These are phyloP conservation scores for Hypoxylon sp. DNA, from an alignment of 2,329 filamentous ascomycete species.

Conservation along the genomic window DNA sequence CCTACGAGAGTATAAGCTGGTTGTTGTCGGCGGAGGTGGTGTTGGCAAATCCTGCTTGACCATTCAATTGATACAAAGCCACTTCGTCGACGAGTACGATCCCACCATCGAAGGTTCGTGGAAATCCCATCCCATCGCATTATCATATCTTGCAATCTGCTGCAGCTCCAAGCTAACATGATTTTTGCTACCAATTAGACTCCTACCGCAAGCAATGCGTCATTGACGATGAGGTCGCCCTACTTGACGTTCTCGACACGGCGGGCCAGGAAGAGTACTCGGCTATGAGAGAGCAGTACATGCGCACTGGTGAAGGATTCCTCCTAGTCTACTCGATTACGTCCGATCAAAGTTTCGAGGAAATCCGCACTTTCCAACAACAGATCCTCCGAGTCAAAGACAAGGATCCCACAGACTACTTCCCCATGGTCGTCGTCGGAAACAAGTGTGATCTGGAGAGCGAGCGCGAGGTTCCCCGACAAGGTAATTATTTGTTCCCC, in stretches of 20 bases:
- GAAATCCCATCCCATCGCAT: constrained; percentile 5
- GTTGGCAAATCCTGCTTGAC: constrained; percentile 99
- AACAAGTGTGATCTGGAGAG: constrained; percentile 99
- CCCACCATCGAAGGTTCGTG: constrained; percentile 94
- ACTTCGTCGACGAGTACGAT: constrained; percentile 99
- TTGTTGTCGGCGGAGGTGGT: constrained; percentile 96
- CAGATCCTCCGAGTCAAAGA: constrained; percentile 99
- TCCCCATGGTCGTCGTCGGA: constrained; percentile 97
- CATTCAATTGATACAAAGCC: constrained; percentile 93
- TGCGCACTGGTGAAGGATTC: constrained; percentile 98
- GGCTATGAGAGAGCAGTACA: constrained; percentile 99
- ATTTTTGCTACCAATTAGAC: constrained; percentile 64
- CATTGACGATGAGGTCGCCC: constrained; percentile 96
- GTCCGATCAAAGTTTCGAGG: constrained; percentile 95
- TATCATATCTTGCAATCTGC: too few species aligned
- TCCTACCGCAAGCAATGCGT: constrained; percentile 99
- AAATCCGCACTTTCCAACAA: constrained; percentile 98
- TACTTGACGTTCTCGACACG: constrained; percentile 97
- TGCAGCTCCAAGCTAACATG: constrained; percentile 36
- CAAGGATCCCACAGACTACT: constrained; percentile 82
- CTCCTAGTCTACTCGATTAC: constrained; percentile 98
- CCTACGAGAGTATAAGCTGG: constrained; percentile 91
- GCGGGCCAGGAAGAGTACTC: constrained; percentile 99
- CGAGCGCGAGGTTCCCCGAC: constrained; percentile 89
- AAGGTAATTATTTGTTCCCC: constrained; percentile 67